Evolutionary conservation across 176 grass and related monocot species (phyloP).

Genomic region (Elaeis guineensis): DNA sequence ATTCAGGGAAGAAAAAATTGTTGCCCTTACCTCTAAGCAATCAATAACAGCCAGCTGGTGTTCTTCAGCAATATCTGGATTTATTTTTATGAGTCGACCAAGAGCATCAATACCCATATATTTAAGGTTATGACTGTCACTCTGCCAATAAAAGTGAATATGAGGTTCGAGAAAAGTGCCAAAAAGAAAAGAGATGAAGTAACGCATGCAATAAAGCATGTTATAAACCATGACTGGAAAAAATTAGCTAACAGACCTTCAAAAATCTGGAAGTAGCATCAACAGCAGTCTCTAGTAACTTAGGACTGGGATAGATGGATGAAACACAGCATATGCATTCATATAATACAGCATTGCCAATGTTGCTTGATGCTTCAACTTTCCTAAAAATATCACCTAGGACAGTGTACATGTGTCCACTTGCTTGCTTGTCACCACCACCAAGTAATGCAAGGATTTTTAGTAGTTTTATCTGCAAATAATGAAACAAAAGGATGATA

Average conservation of each 20-base stretch:
- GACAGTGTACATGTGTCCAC: conserved; percentile 72
- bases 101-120: conserved; percentile 99
- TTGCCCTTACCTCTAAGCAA: conserved; percentile 83
- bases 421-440: conserved; percentile 89
- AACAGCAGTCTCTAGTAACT: conserved; percentile 81
- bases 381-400: conserved; percentile 95
- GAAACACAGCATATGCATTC: conserved; percentile 97
- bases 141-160: conserved; percentile 36
- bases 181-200: not conserved
- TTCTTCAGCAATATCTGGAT: conserved; percentile 98
- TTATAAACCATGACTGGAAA: not conserved
- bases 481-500: too few relatives aligned
- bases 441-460: conserved; percentile 96
- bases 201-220: not conserved
- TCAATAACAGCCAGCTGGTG: conserved; percentile 98
- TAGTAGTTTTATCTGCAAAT: conserved; percentile 86
- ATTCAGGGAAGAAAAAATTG: not conserved
- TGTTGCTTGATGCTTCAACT: conserved; percentile 87
- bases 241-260: conserved; percentile 49
- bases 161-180: too few relatives aligned
- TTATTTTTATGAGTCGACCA: conserved; percentile 92
- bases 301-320: conserved; percentile 89
- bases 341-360: conserved; percentile 96
- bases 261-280: conserved; percentile 98
- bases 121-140: conserved; percentile 98